A percentile compares a stretch with the other conserved stretches of the same genome.
These are phyloP conservation scores for Sporothrix luriei DNA, from an alignment of 2,329 filamentous ascomycete species.

Conservation along the genomic window DNA sequence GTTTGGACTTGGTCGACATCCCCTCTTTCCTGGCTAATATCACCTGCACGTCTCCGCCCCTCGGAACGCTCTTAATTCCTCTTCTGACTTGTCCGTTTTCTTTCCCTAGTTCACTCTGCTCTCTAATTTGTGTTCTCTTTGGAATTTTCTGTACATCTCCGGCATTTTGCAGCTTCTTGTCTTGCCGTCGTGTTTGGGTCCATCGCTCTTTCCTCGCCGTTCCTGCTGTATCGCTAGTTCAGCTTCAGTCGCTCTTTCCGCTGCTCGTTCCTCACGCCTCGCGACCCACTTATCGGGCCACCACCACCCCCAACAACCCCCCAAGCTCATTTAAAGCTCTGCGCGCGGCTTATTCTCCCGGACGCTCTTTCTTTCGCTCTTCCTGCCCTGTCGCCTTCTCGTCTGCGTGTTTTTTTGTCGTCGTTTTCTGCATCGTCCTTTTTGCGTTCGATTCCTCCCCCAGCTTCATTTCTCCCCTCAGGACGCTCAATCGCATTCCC, in stretches of 20 bases:
- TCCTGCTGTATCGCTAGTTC: slow-evolving; percentile 9
- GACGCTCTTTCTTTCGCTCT: slow-evolving; percentile 6
- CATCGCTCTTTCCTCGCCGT: slow-evolving; percentile 16
- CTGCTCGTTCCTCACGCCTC: slow-evolving; percentile 21
- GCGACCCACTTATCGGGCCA: slow-evolving; percentile 16
- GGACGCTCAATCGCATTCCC: slow-evolving; percentile 31
- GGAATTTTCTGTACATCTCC: neutral
- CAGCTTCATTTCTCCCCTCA: slow-evolving; percentile 23
- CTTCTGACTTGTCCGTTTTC: neutral
- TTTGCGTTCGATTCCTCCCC: slow-evolving; percentile 3
- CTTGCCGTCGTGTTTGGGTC: neutral
- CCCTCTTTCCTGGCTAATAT: slow-evolving; percentile 17
- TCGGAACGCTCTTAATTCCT: neutral
- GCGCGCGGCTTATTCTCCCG: slow-evolving; percentile 18
- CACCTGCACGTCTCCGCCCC: neutral
- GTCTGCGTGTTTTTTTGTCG: neutral
- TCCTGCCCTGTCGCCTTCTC: neutral
- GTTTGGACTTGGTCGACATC: neutral
- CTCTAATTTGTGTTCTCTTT: too few species aligned
- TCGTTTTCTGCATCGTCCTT: neutral
- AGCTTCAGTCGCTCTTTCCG: slow-evolving; percentile 20
- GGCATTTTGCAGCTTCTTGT: neutral
- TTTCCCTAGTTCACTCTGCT: neutral
- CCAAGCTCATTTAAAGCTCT: slow-evolving; percentile 25
- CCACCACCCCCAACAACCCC: neutral